Conservation (phyloP, 495 filamentous ascomycete genomes). For the Aspergillus coremiiformis region DNA sequence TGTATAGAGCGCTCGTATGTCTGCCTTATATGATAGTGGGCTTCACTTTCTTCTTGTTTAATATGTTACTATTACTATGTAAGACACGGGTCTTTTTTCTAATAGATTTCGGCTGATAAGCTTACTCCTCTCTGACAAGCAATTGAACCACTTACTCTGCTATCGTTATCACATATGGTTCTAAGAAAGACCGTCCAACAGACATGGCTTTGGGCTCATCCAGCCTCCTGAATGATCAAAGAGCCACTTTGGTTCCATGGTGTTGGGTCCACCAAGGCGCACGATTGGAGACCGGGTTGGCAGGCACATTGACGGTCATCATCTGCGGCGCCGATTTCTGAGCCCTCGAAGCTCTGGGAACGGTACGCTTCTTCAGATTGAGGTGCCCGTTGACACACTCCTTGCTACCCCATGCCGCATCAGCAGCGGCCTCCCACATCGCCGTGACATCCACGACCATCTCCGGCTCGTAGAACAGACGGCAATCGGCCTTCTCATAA, state of each 20-base stretch:
- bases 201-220: neutral
- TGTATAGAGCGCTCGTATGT: no score
- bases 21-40: no score
- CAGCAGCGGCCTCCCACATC: neutral
- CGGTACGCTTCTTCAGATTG: neutral
- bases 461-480: slow-evolving; percentile 19
- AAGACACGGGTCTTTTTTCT: no score
- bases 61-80: no score
- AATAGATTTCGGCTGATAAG: no score
- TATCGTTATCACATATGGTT: no score
- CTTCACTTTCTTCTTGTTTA: no score
- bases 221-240: neutral
- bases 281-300: neutral
- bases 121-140: no score
- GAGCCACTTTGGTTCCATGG: neutral
- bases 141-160: no score
- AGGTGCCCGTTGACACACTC: neutral
- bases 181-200: no score
- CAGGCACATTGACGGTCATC: neutral
- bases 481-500: slow-evolving; percentile 26
- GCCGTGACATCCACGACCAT: neutral
- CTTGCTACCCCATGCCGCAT: neutral
- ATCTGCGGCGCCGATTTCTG: neutral
- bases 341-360: neutral
- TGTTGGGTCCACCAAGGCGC: neutral